Base-by-base conservation (phyloP, 495 filamentous ascomycete species). In the Paragyromitra xinjiangensis region DNA sequence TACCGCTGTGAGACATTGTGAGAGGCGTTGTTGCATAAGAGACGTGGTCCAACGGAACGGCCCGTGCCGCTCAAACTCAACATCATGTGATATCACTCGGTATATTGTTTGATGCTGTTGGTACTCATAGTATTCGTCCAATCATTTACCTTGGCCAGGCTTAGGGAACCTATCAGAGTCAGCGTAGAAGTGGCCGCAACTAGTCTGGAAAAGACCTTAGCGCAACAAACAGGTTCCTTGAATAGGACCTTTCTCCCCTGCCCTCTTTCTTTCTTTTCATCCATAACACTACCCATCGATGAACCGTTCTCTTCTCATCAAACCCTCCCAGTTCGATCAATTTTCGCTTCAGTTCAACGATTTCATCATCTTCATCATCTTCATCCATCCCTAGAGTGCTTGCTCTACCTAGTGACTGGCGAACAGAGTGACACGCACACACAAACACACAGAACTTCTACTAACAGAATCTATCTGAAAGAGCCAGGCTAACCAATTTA, bases 61-160 rank as follows among this genome's bases (percentile, higher is more conserved):
- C 22, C 53, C 22, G 12, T 22, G 12, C 53, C 8, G 22, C 26
- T 22, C 53, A 1, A 11, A 8, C 24, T n/a, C 12, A 16, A n/a
- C 53, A 61, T 61, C 56, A 61, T n/a, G 26, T 1, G 14, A 61
- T 61, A 61, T 61, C 56, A 61, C 56, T 61, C 56, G 26, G 12
- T 16, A 14, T 9, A 5, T 59, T 19, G 44, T 48, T n/a, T n/a
- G 2, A 16, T n/a, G 6, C 29, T n/a, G 26, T 14, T 37, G 26
- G 29, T 3, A 34, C 29, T 34, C 29, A 3, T 34, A 34, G 29
- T 34, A 34, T 34, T 34, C 29, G 4, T 34, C 29, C 3, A 34
- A 34, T 19, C 50, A 53, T 6, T 22, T 7, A 53, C 22, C 50
- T n/a, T 9, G 3, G 7, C 3, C 50, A 19, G 1, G 8, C 19